phyloP scores from a whole-genome alignment of 2,329 filamentous ascomycete genomes.

The Microascus cirrosus region DNA sequence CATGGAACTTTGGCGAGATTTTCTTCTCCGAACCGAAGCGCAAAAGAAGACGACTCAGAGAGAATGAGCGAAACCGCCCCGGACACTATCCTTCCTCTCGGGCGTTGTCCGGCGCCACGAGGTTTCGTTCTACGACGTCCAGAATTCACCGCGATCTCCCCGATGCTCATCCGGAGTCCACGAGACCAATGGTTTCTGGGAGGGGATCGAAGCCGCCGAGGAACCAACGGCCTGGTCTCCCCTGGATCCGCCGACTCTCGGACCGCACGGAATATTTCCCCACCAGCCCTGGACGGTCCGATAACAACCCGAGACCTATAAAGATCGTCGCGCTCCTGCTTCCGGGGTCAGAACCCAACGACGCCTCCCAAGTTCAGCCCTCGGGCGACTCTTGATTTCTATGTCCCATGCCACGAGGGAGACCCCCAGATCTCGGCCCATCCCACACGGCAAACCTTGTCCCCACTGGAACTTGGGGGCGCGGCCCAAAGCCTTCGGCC shows the following conservation, averaged over 20 bases:
- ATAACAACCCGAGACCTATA: not conserved
- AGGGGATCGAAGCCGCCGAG: not conserved
- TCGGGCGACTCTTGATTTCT: not conserved
- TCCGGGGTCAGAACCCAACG: not conserved
- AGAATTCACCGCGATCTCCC: not conserved
- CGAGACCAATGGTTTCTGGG: not conserved
- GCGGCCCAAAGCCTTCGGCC: not conserved
- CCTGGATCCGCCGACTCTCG: not conserved
- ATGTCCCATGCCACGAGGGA: not conserved
- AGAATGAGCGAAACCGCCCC: too few relatives aligned
- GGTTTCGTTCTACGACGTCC: not conserved
- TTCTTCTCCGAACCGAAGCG: too few relatives aligned
- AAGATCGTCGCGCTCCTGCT: not conserved
- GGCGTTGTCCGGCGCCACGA: not conserved
- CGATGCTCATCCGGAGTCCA: not conserved
- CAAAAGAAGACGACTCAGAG: too few relatives aligned
- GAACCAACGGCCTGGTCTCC: not conserved
- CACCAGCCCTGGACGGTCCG: not conserved
- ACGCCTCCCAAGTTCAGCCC: not conserved
- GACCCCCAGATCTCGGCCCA: not conserved
- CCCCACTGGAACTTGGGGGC: not conserved
- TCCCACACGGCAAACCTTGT: not conserved
- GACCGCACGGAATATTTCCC: not conserved
- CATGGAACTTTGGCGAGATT: too few relatives aligned
- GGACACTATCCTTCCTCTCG: not conserved